Evolutionary conservation across 2,329 filamentous ascomycete genomes (phyloP).

Genomic region (Alternaria sp.): DNA sequence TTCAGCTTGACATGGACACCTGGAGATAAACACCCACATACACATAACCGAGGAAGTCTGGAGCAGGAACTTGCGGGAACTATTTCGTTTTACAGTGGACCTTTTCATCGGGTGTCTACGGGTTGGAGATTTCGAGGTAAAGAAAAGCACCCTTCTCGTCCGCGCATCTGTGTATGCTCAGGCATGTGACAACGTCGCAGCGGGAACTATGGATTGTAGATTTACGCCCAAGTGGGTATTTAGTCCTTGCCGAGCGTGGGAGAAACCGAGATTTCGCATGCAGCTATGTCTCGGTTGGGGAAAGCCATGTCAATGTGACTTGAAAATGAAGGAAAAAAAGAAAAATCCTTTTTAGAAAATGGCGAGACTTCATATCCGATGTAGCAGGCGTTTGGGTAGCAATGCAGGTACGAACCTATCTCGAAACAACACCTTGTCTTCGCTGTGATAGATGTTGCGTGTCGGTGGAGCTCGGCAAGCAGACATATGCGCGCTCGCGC

Average conservation of each 20-base stretch:
- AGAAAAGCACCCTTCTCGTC: background rate
- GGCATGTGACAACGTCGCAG: slow-evolving; percentile 4
- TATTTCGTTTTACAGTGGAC: slow-evolving; percentile 1
- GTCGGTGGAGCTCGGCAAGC: slow-evolving; percentile 16
- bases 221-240: slow-evolving; percentile 9
- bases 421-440: slow-evolving; percentile 5
- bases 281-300: slow-evolving; percentile 1
- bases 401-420: slow-evolving; percentile 15
- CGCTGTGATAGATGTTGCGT: slow-evolving; percentile 7
- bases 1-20: slow-evolving; percentile 4
- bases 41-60: slow-evolving; percentile 8
- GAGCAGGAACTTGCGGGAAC: slow-evolving; percentile 7
- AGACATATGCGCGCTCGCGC: slow-evolving; percentile 1
- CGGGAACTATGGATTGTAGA: slow-evolving; percentile 7
- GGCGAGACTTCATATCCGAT: background rate
- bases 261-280: slow-evolving; percentile 7
- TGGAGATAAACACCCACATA: slow-evolving; percentile 2
- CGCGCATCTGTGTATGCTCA: slow-evolving; percentile 8
- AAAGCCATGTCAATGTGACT: slow-evolving; percentile 1
- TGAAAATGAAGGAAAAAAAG: slow-evolving; percentile 1
- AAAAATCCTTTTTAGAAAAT: background rate
- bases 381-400: slow-evolving; percentile 14
- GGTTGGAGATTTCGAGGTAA: background rate
- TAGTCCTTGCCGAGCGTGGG: slow-evolving; percentile 8
- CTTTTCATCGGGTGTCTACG: slow-evolving; percentile 12